Evolutionary conservation across 768 basidiomycete species (phyloP), one percentile per base, ranked within the genome.

Genomic region (Lentinula sp.): DNA sequence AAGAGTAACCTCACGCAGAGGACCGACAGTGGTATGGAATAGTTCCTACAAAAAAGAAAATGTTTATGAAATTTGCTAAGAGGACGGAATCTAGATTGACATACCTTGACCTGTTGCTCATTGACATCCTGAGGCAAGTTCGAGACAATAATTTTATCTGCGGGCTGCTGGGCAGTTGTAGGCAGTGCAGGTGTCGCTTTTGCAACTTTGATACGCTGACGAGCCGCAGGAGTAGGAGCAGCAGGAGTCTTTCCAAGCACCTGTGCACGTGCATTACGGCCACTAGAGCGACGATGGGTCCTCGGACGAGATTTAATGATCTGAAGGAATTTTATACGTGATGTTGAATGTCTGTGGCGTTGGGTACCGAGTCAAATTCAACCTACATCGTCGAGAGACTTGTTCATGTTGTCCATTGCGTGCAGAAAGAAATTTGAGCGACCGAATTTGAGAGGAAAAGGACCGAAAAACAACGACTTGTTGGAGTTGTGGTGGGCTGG

Each of bases 141-240:
- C 65, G 91, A 93, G 59, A 99, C 93, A 67, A 98, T 93, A 66
- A 98, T 95, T 79, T 98, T 98, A 72, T 91, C 87, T 1, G 92
- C 81, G 0, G 71, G 61, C 16, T 71, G 59, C 51, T 81, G 74
- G 18, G 73, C 66, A 23, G 80, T 63, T 10, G 80, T 67, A 6
- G 73, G 69, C 12, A 68, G 65, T 37, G 78, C 77, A 39, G 79
- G 70, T 23, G 74, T 66, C 13, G 76, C 76, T 36, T 72, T 73
- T 18, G 76, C 71, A n/a, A 76, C 82, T 33, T 76, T 76, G 18
- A 76, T 74, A 28, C 85, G 83, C 18, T 83, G 83, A 59, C 84
- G 83, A 43, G 81, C 74, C 45, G 73, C 75, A 6, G 86, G 82
- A 36, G 77, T 77, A 59, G 76, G 66, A 10, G 67, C 73, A 1